Percentiles rank a stretch among this genome's conserved stretches.
phyloP scores from a whole-genome alignment of 192 early-diverging fungal species.

The Coemansia sp. region DNA sequence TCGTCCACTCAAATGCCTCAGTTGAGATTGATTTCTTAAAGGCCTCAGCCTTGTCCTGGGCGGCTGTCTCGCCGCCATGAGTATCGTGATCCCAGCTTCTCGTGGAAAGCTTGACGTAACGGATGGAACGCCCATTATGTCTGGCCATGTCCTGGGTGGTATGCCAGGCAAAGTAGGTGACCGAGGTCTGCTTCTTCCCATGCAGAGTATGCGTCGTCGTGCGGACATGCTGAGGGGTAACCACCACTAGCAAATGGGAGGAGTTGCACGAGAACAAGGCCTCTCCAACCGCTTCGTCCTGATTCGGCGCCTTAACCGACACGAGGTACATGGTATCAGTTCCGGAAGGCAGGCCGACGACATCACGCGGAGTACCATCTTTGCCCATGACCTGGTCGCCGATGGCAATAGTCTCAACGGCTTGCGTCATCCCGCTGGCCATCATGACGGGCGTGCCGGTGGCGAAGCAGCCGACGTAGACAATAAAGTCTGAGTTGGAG shows the following conservation, averaged over 20 bases:
- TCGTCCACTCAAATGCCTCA: slow-evolving; percentile 28
- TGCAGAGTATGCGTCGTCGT: not conserved
- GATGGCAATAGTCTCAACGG: slow-evolving; percentile 31
- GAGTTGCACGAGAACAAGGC: slow-evolving; percentile 37
- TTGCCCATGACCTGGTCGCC: slow-evolving; percentile 43
- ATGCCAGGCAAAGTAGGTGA: slow-evolving; percentile 26
- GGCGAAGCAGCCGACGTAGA: slow-evolving; percentile 88
- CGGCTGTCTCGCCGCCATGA: not conserved
- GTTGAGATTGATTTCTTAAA: not conserved
- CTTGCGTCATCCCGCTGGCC: slow-evolving; percentile 40
- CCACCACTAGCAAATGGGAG: slow-evolving; percentile 37
- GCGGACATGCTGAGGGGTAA: slow-evolving; percentile 20
- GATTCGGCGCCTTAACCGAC: slow-evolving; percentile 3
- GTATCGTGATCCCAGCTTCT: not conserved
- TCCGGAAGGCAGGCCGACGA: slow-evolving; percentile 45
- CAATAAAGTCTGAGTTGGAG: slow-evolving; percentile 99
- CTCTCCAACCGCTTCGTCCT: slow-evolving; percentile 1
- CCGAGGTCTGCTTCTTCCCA: slow-evolving; percentile 10
- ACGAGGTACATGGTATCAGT: slow-evolving; percentile 41
- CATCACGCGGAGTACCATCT: slow-evolving; percentile 41
- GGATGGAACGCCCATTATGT: not conserved
- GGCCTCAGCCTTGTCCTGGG: not conserved
- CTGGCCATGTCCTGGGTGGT: not conserved
- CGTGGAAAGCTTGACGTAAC: not conserved
- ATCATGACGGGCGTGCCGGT: slow-evolving; percentile 63